A percentile compares a stretch with the other conserved stretches of the same genome.
Evolutionary conservation across 164 flowering plant species (phyloP).

Genomic region (Magnolia sinica): DNA sequence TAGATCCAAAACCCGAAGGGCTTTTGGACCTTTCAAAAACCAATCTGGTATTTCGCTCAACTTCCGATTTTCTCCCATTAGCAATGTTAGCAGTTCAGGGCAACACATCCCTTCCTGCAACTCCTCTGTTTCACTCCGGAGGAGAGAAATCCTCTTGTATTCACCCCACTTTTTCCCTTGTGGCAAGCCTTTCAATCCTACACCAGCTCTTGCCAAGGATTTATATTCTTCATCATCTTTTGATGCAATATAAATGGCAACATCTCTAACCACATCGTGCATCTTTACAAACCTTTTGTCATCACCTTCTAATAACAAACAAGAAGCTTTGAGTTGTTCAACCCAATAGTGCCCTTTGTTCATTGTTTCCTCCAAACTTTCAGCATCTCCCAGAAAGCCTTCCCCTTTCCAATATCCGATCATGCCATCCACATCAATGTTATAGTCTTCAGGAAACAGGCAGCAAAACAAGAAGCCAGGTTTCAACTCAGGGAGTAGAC

Average conservation of each 20-base stretch:
- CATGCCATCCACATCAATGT: not conserved
- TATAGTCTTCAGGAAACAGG: slow-evolving; percentile 17
- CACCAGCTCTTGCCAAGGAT: not conserved
- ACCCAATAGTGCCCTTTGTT: not conserved
- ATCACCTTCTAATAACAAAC: slow-evolving; percentile 4
- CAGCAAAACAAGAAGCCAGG: slow-evolving; percentile 19
- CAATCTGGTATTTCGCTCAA: not conserved
- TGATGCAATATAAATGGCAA: slow-evolving; percentile 5
- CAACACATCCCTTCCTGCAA: not conserved
- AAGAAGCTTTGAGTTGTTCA: not conserved
- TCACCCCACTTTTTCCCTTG: not conserved
- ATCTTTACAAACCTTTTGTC: not conserved
- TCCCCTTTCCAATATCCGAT: slow-evolving; percentile 3
- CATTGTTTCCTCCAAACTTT: slow-evolving; percentile 5
- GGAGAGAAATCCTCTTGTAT: not conserved
- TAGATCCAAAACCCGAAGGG: slow-evolving; percentile 7
- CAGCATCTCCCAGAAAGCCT: not conserved
- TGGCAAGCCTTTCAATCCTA: not conserved
- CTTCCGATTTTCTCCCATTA: not conserved
- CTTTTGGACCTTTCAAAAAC: slow-evolving; percentile 6
- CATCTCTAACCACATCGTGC: slow-evolving; percentile 13
- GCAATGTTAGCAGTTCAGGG: not conserved
- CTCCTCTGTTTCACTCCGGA: not conserved
- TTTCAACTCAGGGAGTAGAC: slow-evolving; percentile 11
- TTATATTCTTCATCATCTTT: not conserved